Conservation (phyloP, 164 flowering plant species). For the Malania oleifera region DNA sequence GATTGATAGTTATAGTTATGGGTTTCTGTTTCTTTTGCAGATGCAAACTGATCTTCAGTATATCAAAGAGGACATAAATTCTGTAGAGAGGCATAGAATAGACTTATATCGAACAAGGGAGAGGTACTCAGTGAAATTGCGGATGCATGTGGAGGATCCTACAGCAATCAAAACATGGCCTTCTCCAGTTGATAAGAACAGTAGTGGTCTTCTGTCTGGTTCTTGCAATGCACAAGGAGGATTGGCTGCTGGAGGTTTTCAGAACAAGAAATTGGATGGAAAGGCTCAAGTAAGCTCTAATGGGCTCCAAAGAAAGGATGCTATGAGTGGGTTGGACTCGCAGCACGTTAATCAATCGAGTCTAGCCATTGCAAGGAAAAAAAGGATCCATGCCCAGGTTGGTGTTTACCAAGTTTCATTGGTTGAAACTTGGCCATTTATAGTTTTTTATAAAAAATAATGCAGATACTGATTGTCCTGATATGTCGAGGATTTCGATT, state of each 20-base stretch:
- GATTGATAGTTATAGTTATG: not conserved
- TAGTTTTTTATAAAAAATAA: too few species aligned
- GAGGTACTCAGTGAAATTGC: slow-evolving; percentile 60
- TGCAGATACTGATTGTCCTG: too few species aligned
- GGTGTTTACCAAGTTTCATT: slow-evolving; percentile 7
- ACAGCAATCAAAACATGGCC: slow-evolving; percentile 37
- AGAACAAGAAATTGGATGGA: slow-evolving; percentile 42
- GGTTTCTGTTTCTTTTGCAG: slow-evolving; percentile 28
- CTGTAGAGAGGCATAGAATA: slow-evolving; percentile 76
- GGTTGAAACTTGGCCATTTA: not conserved
- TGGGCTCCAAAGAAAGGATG: slow-evolving; percentile 48
- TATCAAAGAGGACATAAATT: slow-evolving; percentile 74
- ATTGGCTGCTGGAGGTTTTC: slow-evolving; percentile 35
- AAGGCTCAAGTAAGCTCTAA: slow-evolving; percentile 48
- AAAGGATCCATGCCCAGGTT: slow-evolving; percentile 79
- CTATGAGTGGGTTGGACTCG: slow-evolving; percentile 55
- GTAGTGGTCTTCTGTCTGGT: slow-evolving; percentile 38
- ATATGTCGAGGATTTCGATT: too few species aligned
- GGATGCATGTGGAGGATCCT: slow-evolving; percentile 55
- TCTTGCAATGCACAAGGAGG: slow-evolving; percentile 43
- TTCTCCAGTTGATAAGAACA: slow-evolving; percentile 47
- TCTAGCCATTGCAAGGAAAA: slow-evolving; percentile 61
- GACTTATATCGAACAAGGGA: slow-evolving; percentile 68
- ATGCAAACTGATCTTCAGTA: slow-evolving; percentile 80
- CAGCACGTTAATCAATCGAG: slow-evolving; percentile 57